Evolutionary conservation across 2,329 filamentous ascomycete genomes (phyloP).

Genomic region (Gnomoniopsis smithogilvyi): DNA sequence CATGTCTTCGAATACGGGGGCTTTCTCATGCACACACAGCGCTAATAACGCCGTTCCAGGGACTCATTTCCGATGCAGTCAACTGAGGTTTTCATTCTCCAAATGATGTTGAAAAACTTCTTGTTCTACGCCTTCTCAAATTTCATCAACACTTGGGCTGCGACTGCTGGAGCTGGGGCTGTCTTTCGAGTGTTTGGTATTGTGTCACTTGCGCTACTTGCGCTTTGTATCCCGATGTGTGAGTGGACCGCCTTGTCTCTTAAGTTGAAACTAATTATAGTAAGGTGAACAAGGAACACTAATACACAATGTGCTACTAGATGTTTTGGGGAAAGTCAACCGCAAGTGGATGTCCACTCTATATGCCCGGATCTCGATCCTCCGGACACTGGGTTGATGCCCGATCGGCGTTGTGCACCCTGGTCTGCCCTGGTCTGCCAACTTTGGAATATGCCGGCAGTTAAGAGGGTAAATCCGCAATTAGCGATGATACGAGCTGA

Average conservation of each 20-base stretch:
- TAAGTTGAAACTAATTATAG: neutral
- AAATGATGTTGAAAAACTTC: conserved; percentile 34
- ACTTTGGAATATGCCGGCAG: no score
- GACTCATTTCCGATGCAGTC: conserved; percentile 28
- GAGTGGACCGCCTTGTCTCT: conserved; percentile 17
- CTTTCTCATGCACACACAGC: neutral
- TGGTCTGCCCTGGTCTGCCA: neutral
- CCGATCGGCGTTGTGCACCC: neutral
- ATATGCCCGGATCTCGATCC: neutral
- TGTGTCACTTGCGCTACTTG: conserved; percentile 26
- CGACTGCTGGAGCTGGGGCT: conserved; percentile 22
- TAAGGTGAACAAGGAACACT: neutral
- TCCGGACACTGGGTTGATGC: conserved; percentile 3
- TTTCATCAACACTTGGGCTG: conserved; percentile 29
- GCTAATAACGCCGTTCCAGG: conserved; percentile 12
- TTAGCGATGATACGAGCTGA: neutral
- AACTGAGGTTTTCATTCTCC: conserved; percentile 30
- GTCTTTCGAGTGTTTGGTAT: conserved; percentile 29
- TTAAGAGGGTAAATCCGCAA: no score
- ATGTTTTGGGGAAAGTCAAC: conserved; percentile 13
- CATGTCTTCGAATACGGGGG: no score
- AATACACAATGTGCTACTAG: neutral
- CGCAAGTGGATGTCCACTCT: conserved; percentile 9
- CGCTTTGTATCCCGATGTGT: conserved; percentile 32
- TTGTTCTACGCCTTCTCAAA: conserved; percentile 31